Evolutionary conservation across 441 rosid genomes (phyloP), one percentile per base, ranked within the genome.

Genomic region (Gossypium laxum): DNA sequence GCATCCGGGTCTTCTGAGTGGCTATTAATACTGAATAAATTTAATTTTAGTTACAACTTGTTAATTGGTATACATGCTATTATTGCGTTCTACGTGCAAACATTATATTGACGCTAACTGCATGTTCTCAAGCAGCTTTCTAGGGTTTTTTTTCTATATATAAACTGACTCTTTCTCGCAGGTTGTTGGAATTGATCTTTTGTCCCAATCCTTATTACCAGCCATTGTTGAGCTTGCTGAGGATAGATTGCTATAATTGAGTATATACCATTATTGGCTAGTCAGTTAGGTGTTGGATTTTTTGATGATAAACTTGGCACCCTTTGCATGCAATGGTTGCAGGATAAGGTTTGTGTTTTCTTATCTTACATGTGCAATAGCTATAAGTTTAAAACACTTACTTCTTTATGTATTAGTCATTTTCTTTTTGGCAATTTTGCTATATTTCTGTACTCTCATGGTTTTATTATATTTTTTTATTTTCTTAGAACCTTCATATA

Each of bases 211-310:
- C 54, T 75, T 94, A 71, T 81, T 94, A 56, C 99, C 99, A 11
- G 99, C 99, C 18, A 94, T 94, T 48, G 99, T 90, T 41, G 99
- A 94, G 85, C 97, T 94, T 81, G 99, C 99, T 3, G 99, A 94
- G 84, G 99, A 94, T 84, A 85, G 94, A 66, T 92, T 80, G 97
- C 99, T 30, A 92, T 94, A 77, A 94, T 94, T 77, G 99, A 94
- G 77, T 94, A 94, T 64, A 91, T 92, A 79, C 99, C 99, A 57
- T 69, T 94, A 61, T 82, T 92, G 88, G 97, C 99, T 10, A 94
- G 99, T 76, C 99, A 94, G 79, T 80, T 93, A 87, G 98, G 96
- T 32, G 92, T 92, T 14, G 90, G 89, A 43, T 92, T 92, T 74
- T 92, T 92, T 50, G 92, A 92, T 64, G 93, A 92, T 75, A 91